Percentiles rank a stretch among this genome's conserved stretches.
Evolutionary conservation across 2,329 filamentous ascomycete species (phyloP).

Genomic region (Chrysoporthe puriensis): DNA sequence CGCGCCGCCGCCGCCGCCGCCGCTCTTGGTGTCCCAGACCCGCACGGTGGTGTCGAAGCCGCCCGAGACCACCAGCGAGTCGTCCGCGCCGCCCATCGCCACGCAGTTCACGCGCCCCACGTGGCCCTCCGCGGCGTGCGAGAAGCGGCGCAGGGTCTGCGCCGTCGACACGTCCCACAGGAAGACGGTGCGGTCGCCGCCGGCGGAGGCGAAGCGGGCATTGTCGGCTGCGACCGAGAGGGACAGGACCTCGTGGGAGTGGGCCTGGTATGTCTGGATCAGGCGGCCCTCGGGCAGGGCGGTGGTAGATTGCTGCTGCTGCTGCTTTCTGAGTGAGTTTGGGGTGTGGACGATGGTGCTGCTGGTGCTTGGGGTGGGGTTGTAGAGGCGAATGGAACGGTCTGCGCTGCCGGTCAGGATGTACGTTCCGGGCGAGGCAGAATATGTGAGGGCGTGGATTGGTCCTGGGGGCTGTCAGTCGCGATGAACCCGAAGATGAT

Average conservation of each 20-base stretch:
- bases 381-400: conserved; percentile 84
- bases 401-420: conserved; percentile 87
- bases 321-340: conserved; percentile 37
- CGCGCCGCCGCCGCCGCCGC: conserved; percentile 41
- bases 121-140: conserved; percentile 62
- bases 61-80: conserved; percentile 72
- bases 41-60: conserved; percentile 77
- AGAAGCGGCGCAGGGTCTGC: conserved; percentile 75
- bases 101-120: conserved; percentile 77
- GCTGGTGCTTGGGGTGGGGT: conserved; percentile 60
- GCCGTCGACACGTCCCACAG: conserved; percentile 91
- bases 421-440: conserved; percentile 72
- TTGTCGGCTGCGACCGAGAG: conserved; percentile 77
- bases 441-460: conserved; percentile 74
- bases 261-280: conserved; percentile 86
- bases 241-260: conserved; percentile 90
- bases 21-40: conserved; percentile 70
- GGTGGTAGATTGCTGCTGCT: conserved; percentile 37
- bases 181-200: conserved; percentile 89
- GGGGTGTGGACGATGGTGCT: conserved; percentile 41
- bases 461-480: conserved; percentile 54
- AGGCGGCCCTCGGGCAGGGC: conserved; percentile 57
- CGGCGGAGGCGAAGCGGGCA: conserved; percentile 80
- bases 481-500: background rate
- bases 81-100: conserved; percentile 75